Evolutionary conservation across 345 rosid species (phyloP).

Genomic region (Arabis hirsuta): DNA sequence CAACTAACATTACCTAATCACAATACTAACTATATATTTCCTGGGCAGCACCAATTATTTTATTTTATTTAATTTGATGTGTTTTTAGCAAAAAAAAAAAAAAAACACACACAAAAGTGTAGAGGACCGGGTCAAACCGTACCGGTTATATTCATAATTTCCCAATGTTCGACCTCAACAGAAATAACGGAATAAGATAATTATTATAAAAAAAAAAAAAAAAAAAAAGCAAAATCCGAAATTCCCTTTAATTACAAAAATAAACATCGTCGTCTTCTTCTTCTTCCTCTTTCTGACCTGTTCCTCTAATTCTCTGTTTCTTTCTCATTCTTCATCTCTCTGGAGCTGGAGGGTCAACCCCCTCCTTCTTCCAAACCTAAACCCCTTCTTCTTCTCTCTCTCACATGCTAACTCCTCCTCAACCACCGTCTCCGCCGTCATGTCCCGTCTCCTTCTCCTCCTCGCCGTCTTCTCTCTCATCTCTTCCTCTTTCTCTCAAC

Average conservation of each 20-base stretch:
- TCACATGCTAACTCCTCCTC: slow-evolving; percentile 23
- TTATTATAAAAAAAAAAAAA: not conserved
- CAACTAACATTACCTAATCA: not conserved
- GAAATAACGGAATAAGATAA: slow-evolving; percentile 41
- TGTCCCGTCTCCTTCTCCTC: slow-evolving; percentile 39
- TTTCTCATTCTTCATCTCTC: slow-evolving; percentile 40
- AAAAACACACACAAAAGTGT: not conserved
- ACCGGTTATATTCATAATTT: slow-evolving; percentile 13
- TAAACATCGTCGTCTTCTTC: slow-evolving; percentile 2
- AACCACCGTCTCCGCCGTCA: slow-evolving; percentile 36
- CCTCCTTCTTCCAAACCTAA: slow-evolving; percentile 50
- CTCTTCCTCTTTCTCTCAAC: slow-evolving; percentile 52
- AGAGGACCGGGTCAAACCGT: too few relatives aligned
- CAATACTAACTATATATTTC: not conserved
- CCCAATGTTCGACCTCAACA: slow-evolving; percentile 25
- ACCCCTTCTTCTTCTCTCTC: slow-evolving; percentile 7
- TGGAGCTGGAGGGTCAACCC: slow-evolving; percentile 53
- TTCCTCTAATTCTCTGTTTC: slow-evolving; percentile 54
- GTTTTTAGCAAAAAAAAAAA: too few relatives aligned
- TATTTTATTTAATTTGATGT: too few relatives aligned
- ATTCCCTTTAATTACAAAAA: not conserved
- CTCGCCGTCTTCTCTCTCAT: slow-evolving; percentile 45
- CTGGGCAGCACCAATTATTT: too few relatives aligned
- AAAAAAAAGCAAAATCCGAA: not conserved
- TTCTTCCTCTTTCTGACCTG: slow-evolving; percentile 33